These are phyloP conservation scores for Rhizopogon vinicolor DNA, from an alignment of 768 basidiomycete species.

Conservation along the genomic window DNA sequence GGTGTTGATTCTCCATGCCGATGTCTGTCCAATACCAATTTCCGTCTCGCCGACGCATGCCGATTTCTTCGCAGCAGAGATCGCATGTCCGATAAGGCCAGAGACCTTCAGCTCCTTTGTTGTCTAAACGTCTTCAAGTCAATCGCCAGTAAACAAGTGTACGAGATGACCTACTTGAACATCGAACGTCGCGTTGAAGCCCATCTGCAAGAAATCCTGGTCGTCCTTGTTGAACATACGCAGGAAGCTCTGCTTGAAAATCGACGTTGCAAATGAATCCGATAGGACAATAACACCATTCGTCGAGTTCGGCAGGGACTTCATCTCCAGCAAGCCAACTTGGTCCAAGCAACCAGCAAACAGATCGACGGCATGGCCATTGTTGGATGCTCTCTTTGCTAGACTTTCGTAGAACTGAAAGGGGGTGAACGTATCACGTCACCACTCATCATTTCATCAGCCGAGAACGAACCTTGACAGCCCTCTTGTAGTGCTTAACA, in stretches of 20 bases:
- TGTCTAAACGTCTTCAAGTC: conserved; percentile 47
- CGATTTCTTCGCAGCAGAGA: conserved; percentile 96
- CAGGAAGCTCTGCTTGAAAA: conserved; percentile 98
- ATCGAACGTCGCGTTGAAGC: conserved; percentile 98
- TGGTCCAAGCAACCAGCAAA: conserved; percentile 98
- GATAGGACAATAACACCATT: conserved; percentile 96
- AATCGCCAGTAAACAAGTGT: not conserved
- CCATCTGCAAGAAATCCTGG: conserved; percentile 90
- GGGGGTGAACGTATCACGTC: not conserved
- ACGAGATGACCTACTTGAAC: conserved; percentile 62
- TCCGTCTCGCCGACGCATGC: conserved; percentile 97
- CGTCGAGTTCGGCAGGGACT: conserved; percentile 89
- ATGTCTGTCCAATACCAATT: conserved; percentile 97
- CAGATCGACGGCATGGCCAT: conserved; percentile 92
- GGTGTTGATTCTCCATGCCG: conserved; percentile 95
- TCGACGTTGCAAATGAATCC: conserved; percentile 95
- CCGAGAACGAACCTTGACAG: conserved; percentile 68
- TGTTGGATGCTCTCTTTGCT: conserved; percentile 88
- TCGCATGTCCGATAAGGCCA: conserved; percentile 95
- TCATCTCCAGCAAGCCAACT: conserved; percentile 97
- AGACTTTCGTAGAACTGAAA: conserved; percentile 91
- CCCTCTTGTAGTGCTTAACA: conserved; percentile 96
- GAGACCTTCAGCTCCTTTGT: conserved; percentile 99
- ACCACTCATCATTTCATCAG: not conserved
- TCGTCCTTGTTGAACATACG: conserved; percentile 91